Evolutionary conservation across 2,329 filamentous ascomycete genomes (phyloP), one percentile per base, ranked within the genome.

Genomic region (Botrytis elliptica): DNA sequence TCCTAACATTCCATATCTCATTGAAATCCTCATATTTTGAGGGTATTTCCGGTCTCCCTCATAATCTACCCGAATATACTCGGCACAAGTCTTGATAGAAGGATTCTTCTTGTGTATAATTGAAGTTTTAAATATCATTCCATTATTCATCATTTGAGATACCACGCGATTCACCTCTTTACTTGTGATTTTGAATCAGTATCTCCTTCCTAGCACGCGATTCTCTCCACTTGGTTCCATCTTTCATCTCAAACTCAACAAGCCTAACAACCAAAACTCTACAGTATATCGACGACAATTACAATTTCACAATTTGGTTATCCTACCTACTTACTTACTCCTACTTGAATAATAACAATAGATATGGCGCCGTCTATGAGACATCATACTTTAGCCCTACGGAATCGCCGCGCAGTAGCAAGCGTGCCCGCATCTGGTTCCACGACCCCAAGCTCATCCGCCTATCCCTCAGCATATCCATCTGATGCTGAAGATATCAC

Each of bases 401-500:
- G 69, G 40, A 70, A 70, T 46, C 69, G 33, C 46, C 70, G 62
- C 14, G 46, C 52, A 36, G 60, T 60, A 33, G 38, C 63, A 55
- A 67, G 52, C 38, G 38, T 42, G 20, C 62, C 70, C 12, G 38
- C 49, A 72, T 68, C 63, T 38, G 62, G 29, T 57, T 75, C 74
- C 63, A 68, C 74, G n/a, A 76, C 76, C 33, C 76, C 74, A 16
- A 72, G 44, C 14, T 77, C 77, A 12, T 78, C 75, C 9, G 60
- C 73, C 25, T 76, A 75, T 68, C 75, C 77, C 33, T 78, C 79
- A 12, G 70, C 79, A 33, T 79, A 77, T 70, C 77, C 79, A 5
- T 79, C 79, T 7, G 79, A 80, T 73, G 78, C 77, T 12, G 78
- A 80, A 71, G 79, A 77, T 63, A 73, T 76, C 55, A 74, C 65